phyloP scores from a whole-genome alignment of 257 asterid species.

The Eucommia ulmoides region DNA sequence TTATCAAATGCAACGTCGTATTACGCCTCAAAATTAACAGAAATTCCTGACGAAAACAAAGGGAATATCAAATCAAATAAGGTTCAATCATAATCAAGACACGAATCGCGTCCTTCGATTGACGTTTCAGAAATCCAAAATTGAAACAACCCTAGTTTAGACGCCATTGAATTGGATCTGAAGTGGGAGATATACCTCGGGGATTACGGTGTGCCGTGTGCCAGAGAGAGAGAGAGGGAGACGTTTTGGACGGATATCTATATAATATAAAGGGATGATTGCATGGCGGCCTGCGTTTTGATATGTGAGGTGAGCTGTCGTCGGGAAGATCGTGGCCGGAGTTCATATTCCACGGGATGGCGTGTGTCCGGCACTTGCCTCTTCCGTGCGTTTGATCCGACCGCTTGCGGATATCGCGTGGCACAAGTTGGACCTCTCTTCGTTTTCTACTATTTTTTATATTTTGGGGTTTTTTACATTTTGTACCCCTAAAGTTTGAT shows the following conservation, averaged over 20 bases:
- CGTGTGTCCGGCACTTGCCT: conserved; percentile 9
- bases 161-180: neutral
- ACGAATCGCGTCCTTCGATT: neutral
- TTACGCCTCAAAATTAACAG: neutral
- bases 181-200: neutral
- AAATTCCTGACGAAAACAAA: neutral
- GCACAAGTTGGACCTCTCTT: neutral
- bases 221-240: neutral
- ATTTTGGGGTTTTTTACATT: too few relatives aligned
- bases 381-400: neutral
- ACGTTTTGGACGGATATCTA: neutral
- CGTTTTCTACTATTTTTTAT: too few relatives aligned
- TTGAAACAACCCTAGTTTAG: neutral
- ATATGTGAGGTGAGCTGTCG: neutral
- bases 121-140: neutral
- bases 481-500: too few relatives aligned
- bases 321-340: conserved; percentile 3
- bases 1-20: neutral
- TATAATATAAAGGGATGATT: neutral
- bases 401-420: conserved; percentile 6
- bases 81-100: neutral
- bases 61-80: neutral
- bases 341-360: conserved; percentile 10
- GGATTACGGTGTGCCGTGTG: neutral
- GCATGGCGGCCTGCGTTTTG: neutral